Conservation (phyloP, 805 yeast genomes). For the Candida namnaoensis region DNA sequence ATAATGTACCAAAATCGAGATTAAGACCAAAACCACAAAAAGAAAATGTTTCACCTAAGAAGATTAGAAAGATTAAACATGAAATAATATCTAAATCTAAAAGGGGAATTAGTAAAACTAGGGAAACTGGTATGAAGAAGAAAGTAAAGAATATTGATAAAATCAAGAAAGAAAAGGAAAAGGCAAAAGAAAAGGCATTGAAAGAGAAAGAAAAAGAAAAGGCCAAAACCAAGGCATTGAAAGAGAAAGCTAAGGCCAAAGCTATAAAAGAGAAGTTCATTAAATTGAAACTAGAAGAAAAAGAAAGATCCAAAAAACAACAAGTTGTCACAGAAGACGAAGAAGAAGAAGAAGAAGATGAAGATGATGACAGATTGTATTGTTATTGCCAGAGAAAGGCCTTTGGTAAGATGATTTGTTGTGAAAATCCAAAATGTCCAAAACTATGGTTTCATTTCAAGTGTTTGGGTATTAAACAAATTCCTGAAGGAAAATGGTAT, state of each 20-base stretch:
- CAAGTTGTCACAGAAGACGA: slow-evolving; percentile 1
- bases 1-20: too few species aligned
- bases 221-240: too few species aligned
- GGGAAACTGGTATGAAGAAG: too few species aligned
- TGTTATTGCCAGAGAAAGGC: slow-evolving; percentile 40
- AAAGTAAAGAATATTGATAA: too few species aligned
- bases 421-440: slow-evolving; percentile 71
- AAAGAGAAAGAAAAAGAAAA: too few species aligned
- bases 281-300: slow-evolving; percentile 3
- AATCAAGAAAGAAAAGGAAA: too few species aligned
- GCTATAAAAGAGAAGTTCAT: neutral
- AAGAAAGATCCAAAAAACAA: slow-evolving; percentile 10
- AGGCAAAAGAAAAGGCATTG: too few species aligned
- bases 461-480: slow-evolving; percentile 58
- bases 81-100: too few species aligned
- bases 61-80: too few species aligned
- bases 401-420: slow-evolving; percentile 81
- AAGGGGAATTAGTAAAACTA: too few species aligned
- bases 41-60: too few species aligned
- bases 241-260: neutral
- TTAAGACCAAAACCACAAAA: too few species aligned
- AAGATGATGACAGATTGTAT: slow-evolving; percentile 21
- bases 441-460: slow-evolving; percentile 76
- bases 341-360: slow-evolving; percentile 2
- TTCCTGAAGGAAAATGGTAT: slow-evolving; percentile 64